These are phyloP conservation scores for Lipomyces yamadae DNA, from an alignment of 805 yeast genomes.

Conservation along the genomic window DNA sequence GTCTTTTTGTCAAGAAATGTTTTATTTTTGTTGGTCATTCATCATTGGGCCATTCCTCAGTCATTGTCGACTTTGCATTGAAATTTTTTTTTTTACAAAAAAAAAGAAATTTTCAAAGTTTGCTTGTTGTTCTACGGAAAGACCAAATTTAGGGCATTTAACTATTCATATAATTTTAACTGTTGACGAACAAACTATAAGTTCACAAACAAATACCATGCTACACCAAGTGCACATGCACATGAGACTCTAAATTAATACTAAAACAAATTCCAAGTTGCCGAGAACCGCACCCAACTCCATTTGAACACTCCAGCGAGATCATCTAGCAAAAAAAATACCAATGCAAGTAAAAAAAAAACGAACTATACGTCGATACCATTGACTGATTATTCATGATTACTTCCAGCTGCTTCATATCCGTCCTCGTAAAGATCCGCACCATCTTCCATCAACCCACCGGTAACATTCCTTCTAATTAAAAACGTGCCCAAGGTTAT, in stretches of 20 bases:
- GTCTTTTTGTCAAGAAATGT: background rate
- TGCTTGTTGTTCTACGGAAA: background rate
- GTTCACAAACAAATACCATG: background rate
- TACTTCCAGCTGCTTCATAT: background rate
- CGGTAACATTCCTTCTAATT: constrained; percentile 19
- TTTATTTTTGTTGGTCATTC: background rate
- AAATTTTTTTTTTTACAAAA: background rate
- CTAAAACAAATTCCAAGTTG: no score
- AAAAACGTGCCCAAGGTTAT: constrained; percentile 15
- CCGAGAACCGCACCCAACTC: no score
- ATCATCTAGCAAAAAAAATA: no score
- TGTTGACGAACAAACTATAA: no score
- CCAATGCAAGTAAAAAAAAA: no score
- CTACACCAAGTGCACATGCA: background rate
- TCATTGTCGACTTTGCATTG: constrained; percentile 10
- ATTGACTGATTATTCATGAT: background rate
- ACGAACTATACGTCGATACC: no score
- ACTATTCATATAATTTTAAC: background rate
- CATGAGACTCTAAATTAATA: no score
- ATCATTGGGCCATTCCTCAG: background rate
- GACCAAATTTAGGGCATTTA: background rate
- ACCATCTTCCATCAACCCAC: constrained; percentile 27
- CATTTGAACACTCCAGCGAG: no score
- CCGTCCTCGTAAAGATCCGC: constrained; percentile 16
- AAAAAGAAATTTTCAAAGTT: background rate